Conservation (phyloP, 2,329 filamentous ascomycete genomes). For the Pyrenophora teres region DNA sequence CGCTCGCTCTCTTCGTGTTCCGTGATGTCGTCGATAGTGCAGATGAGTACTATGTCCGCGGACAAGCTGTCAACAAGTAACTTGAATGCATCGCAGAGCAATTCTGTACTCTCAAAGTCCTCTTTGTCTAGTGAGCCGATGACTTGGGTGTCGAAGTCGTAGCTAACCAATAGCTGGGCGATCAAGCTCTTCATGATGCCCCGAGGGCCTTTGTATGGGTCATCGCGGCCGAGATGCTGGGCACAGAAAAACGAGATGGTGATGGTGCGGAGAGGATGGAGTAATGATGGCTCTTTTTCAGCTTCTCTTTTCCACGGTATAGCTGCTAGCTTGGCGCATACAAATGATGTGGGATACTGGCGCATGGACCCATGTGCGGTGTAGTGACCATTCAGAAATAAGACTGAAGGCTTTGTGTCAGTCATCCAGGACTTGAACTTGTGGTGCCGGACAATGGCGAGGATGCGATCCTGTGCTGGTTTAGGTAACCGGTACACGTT, state of each 20-base stretch:
- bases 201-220: not conserved
- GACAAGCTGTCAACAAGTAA: too few relatives aligned
- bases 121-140: too few relatives aligned
- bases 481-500: not conserved
- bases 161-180: not conserved
- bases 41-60: too few relatives aligned
- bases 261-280: too few relatives aligned
- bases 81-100: too few relatives aligned
- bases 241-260: too few relatives aligned
- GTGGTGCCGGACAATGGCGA: not conserved
- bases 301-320: not conserved
- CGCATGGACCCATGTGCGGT: not conserved
- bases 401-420: not conserved
- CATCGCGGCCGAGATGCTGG: not conserved
- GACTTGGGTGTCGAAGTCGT: not conserved
- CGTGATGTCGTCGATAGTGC: too few relatives aligned
- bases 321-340: not conserved
- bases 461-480: not conserved
- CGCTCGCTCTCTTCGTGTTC: too few relatives aligned
- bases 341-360: not conserved
- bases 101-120: too few relatives aligned
- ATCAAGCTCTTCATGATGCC: not conserved
- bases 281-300: too few relatives aligned
- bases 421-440: not conserved
- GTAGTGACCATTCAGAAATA: not conserved